Conservation (phyloP, 352 stramenopile species). For the Phytophthora melonis region DNA sequence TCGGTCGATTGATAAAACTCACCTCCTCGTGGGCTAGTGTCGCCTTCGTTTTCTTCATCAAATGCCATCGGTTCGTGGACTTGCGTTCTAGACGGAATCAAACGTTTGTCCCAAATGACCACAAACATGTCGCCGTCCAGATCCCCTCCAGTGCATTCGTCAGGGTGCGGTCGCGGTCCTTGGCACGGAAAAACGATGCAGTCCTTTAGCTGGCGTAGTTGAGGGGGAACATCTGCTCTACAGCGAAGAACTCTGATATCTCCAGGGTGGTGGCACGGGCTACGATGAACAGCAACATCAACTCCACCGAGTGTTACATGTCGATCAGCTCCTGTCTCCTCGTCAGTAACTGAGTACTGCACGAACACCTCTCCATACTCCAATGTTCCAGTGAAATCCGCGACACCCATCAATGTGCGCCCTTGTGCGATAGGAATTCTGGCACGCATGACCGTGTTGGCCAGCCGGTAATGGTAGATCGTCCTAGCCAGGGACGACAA, state of each 20-base stretch:
- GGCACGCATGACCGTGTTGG: conserved; percentile 76
- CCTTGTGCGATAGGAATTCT: conserved; percentile 79
- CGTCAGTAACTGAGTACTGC: conserved; percentile 67
- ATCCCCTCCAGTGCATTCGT: conserved; percentile 85
- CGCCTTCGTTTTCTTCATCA: conserved; percentile 32
- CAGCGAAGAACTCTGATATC: conserved; percentile 78
- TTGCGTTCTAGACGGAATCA: conserved; percentile 61
- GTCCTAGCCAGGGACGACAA: conserved; percentile 60
- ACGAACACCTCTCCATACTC: conserved; percentile 82
- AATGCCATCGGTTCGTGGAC: conserved; percentile 62
- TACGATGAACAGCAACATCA: conserved; percentile 77
- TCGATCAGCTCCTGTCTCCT: conserved; percentile 22
- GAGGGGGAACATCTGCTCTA: conserved; percentile 50
- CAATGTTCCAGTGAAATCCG: conserved; percentile 78
- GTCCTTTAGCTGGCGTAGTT: conserved; percentile 62
- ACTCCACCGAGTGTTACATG: conserved; percentile 48
- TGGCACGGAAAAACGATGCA: conserved; percentile 84
- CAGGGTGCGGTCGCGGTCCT: conserved; percentile 72
- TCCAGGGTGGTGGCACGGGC: conserved; percentile 79
- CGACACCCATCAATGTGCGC: conserved; percentile 80
- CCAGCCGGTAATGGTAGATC: conserved; percentile 76
- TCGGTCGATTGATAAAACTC: conserved; percentile 49
- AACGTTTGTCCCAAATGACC: conserved; percentile 82
- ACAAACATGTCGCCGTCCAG: conserved; percentile 86
- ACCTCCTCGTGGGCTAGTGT: conserved; percentile 19